Evolutionary conservation across 169 alveolate genomes (phyloP).

Genomic region (Sarcocystis neurona): DNA sequence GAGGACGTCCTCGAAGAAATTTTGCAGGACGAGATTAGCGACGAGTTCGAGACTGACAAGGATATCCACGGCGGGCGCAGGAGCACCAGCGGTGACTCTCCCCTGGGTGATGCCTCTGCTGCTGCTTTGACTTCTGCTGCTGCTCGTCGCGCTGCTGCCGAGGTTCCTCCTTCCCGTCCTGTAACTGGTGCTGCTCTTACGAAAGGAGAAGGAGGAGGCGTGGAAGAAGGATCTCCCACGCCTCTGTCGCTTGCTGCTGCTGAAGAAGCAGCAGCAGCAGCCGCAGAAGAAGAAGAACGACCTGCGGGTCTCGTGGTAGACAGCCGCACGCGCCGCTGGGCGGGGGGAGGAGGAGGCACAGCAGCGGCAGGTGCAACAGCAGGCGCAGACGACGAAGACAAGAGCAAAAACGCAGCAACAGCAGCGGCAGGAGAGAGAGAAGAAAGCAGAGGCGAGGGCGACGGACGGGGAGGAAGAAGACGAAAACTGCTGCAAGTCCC

Average conservation of each 20-base stretch:
- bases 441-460: background rate
- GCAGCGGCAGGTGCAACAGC: background rate
- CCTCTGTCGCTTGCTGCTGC: background rate
- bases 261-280: too few species aligned
- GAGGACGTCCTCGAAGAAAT: constrained; percentile 64
- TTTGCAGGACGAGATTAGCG: constrained; percentile 53
- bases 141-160: background rate
- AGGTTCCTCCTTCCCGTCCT: background rate
- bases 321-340: background rate
- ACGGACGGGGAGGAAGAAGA: background rate
- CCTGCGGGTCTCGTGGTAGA: background rate
- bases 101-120: background rate
- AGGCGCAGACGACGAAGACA: background rate
- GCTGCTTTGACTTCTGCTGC: background rate
- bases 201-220: background rate
- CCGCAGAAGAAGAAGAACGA: background rate
- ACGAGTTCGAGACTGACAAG: constrained; percentile 46
- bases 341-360: background rate
- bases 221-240: background rate
- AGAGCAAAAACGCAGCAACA: background rate
- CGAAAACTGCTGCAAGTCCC: background rate
- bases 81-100: background rate
- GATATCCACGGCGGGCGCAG: constrained; percentile 2
- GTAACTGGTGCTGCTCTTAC: background rate
- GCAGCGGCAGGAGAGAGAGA: background rate